Conservation (phyloP, 768 basidiomycete species). For the Hysterangium stoloniferum region DNA sequence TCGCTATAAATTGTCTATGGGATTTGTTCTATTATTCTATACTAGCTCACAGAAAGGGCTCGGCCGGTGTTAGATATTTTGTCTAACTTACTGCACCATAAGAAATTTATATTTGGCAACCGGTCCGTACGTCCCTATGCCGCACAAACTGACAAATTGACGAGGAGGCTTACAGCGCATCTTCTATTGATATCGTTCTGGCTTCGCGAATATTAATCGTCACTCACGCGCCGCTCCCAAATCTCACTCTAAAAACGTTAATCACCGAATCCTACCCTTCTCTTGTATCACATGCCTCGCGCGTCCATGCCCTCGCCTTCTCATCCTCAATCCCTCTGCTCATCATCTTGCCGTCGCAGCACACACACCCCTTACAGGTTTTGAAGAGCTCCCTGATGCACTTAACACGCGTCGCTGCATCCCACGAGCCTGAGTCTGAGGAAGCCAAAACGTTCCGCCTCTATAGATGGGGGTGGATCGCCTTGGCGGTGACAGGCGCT, state of each 20-base stretch:
- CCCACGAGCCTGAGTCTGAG: background rate
- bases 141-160: no score
- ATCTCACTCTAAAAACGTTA: conserved; percentile 48
- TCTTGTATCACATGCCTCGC: conserved; percentile 50
- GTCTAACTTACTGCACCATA: conserved; percentile 42
- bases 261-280: conserved; percentile 48
- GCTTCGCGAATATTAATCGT: conserved; percentile 65
- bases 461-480: conserved; percentile 5
- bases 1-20: background rate
- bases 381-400: background rate
- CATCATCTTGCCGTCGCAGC: background rate
- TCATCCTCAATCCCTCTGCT: conserved; percentile 15
- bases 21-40: background rate
- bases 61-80: conserved; percentile 51
- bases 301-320: conserved; percentile 32
- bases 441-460: conserved; percentile 1
- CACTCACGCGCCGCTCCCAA: conserved; percentile 49
- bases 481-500: background rate
- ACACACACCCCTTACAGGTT: background rate
- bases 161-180: conserved; percentile 45
- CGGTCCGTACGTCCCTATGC: conserved; percentile 28
- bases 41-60: conserved; percentile 55
- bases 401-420: background rate
- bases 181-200: conserved; percentile 55
- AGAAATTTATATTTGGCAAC: conserved; percentile 44